Base-by-base conservation (phyloP, 2,329 filamentous ascomycete genomes). In the Fusarium torreyae region DNA sequence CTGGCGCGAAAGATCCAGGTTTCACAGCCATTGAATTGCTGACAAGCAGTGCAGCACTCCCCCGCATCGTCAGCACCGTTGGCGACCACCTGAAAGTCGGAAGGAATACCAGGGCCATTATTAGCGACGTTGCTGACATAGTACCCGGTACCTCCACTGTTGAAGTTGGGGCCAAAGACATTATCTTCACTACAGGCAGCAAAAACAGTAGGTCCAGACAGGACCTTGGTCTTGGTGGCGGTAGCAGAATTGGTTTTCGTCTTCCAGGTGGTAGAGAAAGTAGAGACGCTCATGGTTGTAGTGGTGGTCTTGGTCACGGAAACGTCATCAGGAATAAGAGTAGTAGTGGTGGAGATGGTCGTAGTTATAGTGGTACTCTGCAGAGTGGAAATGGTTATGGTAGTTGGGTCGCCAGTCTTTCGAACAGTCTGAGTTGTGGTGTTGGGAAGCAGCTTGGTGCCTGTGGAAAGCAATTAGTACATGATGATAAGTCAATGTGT, bases 101-200 rank as follows among this genome's bases (percentile, higher is more conserved):
- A 64, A 2, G 33, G 18, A 24, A 51, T 64, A 0, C 59, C 61
- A 1, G 61, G 59, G 1, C 61, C 61, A 7, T 64, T 63, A 9
- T 57, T 64, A 10, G 57, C 39, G 5, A 64, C 40, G 7, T 64
- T 64, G 18, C 51, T 51, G 18, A 63, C 20, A 5, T 22, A 63
- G 14, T 63, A 64, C 1, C 39, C 45, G 4, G 50, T 63, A 0
- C 57, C 38, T 15, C 58, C 58, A 8, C 61, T 64, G 28, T 57
- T 63, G 22, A 64, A 64, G 14, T 64, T 11, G 14, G 61, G 39
- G 0, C 61, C 61, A 1, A 64, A 46, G 38, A 63, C 50, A 15
- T 64, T 64, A 1, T 26, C 39, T n/a, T 9, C 31, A 2, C 24
- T 13, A 11, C 61, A 64, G 0, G 61, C 61, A 2, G 58, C 58